Conservation (phyloP, 1,284 basidiomycete genomes). For the Termitomyces sp. region DNA sequence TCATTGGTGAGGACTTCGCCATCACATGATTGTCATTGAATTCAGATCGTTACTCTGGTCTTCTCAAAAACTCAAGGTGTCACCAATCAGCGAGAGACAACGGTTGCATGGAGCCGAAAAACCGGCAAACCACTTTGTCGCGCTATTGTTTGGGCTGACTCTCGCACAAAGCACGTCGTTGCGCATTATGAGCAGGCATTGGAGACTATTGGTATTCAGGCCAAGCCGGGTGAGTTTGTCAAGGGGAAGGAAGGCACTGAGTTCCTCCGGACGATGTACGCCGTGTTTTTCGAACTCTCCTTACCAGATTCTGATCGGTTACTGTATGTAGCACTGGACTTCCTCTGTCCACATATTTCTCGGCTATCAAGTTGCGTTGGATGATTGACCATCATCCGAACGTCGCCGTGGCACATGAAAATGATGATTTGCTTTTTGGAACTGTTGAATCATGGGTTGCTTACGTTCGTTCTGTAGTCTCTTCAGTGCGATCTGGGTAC, state of each 20-base stretch:
- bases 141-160: conserved; percentile 97
- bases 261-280: conserved; percentile 67
- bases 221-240: conserved; percentile 58
- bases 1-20: conserved; percentile 64
- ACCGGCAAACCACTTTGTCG: conserved; percentile 87
- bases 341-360: conserved; percentile 95
- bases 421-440: conserved; percentile 84
- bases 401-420: conserved; percentile 77
- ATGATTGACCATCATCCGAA: conserved; percentile 88
- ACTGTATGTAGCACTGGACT: conserved; percentile 67
- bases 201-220: conserved; percentile 70
- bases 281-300: conserved; percentile 16
- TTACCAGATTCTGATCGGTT: conserved; percentile 8
- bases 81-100: conserved; percentile 97
- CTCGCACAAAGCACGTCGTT: conserved; percentile 82
- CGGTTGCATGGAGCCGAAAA: conserved; percentile 88
- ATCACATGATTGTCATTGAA: conserved; percentile 14
- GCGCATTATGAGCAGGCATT: conserved; percentile 75
- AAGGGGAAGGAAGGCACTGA: conserved; percentile 69
- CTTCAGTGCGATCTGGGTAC: conserved; percentile 3
- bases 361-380: conserved; percentile 94
- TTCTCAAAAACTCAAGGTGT: conserved; percentile 55
- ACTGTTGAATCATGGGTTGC: conserved; percentile 97
- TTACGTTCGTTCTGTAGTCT: conserved; percentile 55
- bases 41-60: conserved; percentile 5